Evolutionary conservation across 148 eudicot genomes (phyloP), one percentile per base, ranked within the genome.

Genomic region (Chenopodium berlandieri): DNA sequence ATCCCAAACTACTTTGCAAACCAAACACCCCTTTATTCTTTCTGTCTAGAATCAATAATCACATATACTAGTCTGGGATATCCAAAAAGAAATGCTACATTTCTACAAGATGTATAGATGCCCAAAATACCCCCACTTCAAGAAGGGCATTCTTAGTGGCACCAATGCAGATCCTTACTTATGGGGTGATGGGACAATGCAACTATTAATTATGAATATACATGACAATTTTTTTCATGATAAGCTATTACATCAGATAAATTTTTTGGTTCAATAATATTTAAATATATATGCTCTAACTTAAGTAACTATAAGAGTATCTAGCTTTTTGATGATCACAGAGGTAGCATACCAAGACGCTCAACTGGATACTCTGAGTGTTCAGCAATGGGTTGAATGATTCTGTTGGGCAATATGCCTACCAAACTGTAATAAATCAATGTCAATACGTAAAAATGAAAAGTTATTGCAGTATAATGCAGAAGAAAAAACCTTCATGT

Each of bases 341-440:
- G 25, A 54, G 79, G 72, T 34, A 76, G 70, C 81, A 20, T 84
- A 96, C 98, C 99, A 84, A 96, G 99, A 78, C 95, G 92, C 76
- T 96, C 99, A 73, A 96, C 90, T 16, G 98, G 97, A 83, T 90
- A 92, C 74, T 96, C 98, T 60, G 99, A 94, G 84, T 96, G 99
- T 88, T 96, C 97, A 1, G 97, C 97, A 80, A 96, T 90, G 67
- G 99, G 99, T 87, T 96, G 99, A 75, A 96, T 89, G 71, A 96
- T 86, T 89, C 82, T 89, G 90, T 94, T 94, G 72, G 99, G 99
- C 78, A 96, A 84, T 86, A 96, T 91, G 77, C 94, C 93, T 64
- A 94, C 95, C 88, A 96, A 87, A 88, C 99, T 96, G 78, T 20
- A 54, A 81, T 48, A 56, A 75, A 66, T 7, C 40, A 9, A 75